Percentiles rank a stretch among this genome's conserved stretches.
Evolutionary conservation across 2,329 filamentous ascomycete species (phyloP).

Genomic region (Dactylellina parvicollis): DNA sequence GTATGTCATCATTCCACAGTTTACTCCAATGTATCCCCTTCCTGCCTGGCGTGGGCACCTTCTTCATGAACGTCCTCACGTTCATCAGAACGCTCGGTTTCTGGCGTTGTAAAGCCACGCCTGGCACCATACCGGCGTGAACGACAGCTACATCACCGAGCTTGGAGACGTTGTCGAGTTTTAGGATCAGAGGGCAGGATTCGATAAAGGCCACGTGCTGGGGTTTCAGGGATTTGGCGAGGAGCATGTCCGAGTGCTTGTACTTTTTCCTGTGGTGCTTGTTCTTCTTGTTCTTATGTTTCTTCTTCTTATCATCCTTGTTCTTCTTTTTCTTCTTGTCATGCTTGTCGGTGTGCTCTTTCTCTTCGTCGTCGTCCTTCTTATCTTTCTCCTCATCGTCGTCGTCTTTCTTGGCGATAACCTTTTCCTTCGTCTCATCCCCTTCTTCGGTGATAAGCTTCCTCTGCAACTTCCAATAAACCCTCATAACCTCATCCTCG

Average conservation of each 20-base stretch:
- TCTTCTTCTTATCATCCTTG: conserved; percentile 29
- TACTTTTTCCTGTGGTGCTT: conserved; percentile 59
- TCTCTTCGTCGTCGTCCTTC: conserved; percentile 16
- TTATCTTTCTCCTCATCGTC: conserved; percentile 58
- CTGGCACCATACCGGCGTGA: conserved; percentile 85
- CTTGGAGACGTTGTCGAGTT: conserved; percentile 71
- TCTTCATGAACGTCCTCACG: conserved; percentile 79
- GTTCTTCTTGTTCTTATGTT: conserved; percentile 30
- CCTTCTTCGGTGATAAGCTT: conserved; percentile 28
- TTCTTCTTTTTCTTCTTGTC: conserved; percentile 39
- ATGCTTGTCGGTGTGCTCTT: conserved; percentile 19
- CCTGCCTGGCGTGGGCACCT: conserved; percentile 67
- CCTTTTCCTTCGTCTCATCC: conserved; percentile 53
- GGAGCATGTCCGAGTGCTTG: conserved; percentile 63
- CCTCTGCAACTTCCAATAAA: conserved; percentile 63
- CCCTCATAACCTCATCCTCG: conserved; percentile 83
- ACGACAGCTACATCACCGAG: conserved; percentile 77
- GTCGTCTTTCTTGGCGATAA: conserved; percentile 59
- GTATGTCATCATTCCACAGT: conserved; percentile 58
- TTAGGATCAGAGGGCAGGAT: conserved; percentile 79
- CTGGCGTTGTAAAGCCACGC: conserved; percentile 70
- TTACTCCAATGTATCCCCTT: conserved; percentile 74
- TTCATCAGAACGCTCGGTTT: conserved; percentile 87
- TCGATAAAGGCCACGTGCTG: conserved; percentile 76
- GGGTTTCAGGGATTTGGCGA: conserved; percentile 68